phyloP scores from a whole-genome alignment of 148 eudicot species.

The Salicornia ramosissima region DNA sequence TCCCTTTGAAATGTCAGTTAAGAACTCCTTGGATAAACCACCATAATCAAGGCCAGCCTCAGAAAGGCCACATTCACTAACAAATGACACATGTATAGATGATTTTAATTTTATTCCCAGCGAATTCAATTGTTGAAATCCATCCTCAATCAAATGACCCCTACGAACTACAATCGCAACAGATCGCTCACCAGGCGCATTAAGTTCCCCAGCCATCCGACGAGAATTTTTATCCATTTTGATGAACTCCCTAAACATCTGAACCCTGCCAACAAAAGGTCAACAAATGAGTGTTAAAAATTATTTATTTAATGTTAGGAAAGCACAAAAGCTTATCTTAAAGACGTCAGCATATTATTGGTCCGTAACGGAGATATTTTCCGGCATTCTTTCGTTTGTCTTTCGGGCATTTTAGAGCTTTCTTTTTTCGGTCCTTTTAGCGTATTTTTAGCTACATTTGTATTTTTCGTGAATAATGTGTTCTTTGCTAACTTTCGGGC shows the following conservation, averaged over 20 bases:
- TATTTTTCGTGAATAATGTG: too few species aligned
- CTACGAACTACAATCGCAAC: constrained; percentile 86
- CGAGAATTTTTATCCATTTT: constrained; percentile 85
- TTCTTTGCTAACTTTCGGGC: too few species aligned
- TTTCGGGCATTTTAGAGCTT: too few species aligned
- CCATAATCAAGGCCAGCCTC: constrained; percentile 99
- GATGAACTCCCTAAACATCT: constrained; percentile 94
- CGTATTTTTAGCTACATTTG: too few species aligned
- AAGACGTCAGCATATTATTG: too few species aligned
- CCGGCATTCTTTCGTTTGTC: too few species aligned
- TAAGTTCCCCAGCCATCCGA: constrained; percentile 84
- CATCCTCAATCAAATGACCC: constrained; percentile 87
- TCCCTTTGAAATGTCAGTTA: constrained; percentile 86
- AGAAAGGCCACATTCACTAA: constrained; percentile 91
- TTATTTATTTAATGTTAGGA: neutral
- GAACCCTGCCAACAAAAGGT: constrained; percentile 52
- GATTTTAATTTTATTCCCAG: constrained; percentile 78
- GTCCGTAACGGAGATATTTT: too few species aligned
- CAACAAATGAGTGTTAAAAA: constrained; percentile 9
- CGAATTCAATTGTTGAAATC: constrained; percentile 75
- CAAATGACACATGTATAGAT: constrained; percentile 87
- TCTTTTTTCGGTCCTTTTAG: too few species aligned
- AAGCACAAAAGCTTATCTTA: neutral
- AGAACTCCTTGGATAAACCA: constrained; percentile 89
- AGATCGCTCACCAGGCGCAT: constrained; percentile 72